Evolutionary conservation across 129 eudicot species (phyloP).

Genomic region (Ambrosia trifida): DNA sequence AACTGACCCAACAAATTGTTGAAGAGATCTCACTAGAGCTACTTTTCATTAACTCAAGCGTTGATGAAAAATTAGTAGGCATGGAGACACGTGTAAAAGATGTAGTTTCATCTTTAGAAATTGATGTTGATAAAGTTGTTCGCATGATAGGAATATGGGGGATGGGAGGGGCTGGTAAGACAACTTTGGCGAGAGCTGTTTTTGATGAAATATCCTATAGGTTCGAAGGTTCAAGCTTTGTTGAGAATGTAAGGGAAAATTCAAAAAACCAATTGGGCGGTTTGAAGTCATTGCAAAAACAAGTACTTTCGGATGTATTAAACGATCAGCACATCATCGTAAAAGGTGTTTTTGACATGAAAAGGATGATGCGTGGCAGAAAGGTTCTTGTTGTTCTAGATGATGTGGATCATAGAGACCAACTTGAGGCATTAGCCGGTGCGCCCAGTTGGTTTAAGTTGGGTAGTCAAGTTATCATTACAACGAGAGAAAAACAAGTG

Average conservation of each 20-base stretch:
- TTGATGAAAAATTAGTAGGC: neutral
- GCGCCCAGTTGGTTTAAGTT: neutral
- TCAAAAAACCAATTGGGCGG: neutral
- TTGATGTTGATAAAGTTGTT: neutral
- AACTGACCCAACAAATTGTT: neutral
- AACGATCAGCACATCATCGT: neutral
- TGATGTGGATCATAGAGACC: neutral
- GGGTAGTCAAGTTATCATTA: neutral
- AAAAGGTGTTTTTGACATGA: neutral
- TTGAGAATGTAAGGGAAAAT: neutral
- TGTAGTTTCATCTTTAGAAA: neutral
- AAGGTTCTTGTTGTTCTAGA: slow-evolving; percentile 3
- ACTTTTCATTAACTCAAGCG: neutral
- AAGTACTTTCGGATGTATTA: neutral
- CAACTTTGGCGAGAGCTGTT: slow-evolving; percentile 2
- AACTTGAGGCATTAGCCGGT: neutral
- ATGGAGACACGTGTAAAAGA: neutral
- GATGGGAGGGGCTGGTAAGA: neutral
- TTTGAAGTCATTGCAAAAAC: neutral
- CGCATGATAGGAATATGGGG: neutral
- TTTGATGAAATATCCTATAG: neutral
- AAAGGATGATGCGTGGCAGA: neutral
- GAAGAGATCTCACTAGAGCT: neutral
- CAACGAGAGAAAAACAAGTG: neutral
- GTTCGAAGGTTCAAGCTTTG: neutral